phyloP scores from a whole-genome alignment of 2,329 filamentous ascomycete genomes.

The Tolypocladium pustulatum region DNA sequence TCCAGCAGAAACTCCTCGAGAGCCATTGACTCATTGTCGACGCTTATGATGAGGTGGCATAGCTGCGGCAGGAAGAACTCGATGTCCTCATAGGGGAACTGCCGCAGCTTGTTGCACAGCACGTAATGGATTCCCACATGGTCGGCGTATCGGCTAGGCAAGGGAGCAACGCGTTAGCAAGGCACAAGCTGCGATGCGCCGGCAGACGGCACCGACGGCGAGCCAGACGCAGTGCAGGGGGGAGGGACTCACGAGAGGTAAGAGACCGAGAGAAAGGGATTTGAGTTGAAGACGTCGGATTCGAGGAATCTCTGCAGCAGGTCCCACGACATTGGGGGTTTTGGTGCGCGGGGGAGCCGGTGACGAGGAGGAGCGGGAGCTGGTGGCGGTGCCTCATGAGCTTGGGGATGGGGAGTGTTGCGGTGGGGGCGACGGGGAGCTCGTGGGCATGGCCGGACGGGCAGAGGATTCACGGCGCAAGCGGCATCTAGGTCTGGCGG shows the following conservation, averaged over 20 bases:
- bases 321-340: constrained; percentile 62
- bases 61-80: constrained; percentile 86
- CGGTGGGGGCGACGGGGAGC: constrained; percentile 6
- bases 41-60: constrained; percentile 78
- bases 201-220: too few relatives aligned
- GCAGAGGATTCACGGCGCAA: background rate
- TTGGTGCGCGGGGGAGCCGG: background rate
- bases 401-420: constrained; percentile 5
- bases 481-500: background rate
- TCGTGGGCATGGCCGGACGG: constrained; percentile 12
- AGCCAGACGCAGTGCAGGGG: background rate
- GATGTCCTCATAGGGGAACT: constrained; percentile 84
- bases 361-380: constrained; percentile 3
- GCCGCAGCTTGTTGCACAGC: constrained; percentile 77
- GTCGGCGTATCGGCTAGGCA: constrained; percentile 67
- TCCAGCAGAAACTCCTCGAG: constrained; percentile 81
- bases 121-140: constrained; percentile 87
- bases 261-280: constrained; percentile 78
- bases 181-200: background rate
- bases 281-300: constrained; percentile 88
- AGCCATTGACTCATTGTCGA: constrained; percentile 87
- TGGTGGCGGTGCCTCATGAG: constrained; percentile 11
- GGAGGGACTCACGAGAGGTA: constrained; percentile 67
- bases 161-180: constrained; percentile 9
- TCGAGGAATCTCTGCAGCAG: constrained; percentile 84